Evolutionary conservation across 306 rosid species (phyloP).

Genomic region (Castanopsis chinensis): DNA sequence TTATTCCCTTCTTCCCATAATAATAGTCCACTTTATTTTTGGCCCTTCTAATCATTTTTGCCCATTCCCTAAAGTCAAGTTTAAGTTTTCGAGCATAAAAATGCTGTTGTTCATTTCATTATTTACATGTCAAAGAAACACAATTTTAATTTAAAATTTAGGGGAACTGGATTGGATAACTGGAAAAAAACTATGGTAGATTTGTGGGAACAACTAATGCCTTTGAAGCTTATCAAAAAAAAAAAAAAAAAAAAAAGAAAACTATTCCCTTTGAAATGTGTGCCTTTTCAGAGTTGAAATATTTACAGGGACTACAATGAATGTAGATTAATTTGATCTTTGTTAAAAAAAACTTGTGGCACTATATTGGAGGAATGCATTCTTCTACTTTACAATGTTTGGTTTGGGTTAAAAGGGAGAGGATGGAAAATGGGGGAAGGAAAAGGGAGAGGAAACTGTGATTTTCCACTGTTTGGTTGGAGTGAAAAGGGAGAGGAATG

Average conservation of each 20-base stretch:
- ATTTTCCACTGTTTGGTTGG: too few species aligned
- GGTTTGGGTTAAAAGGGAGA: too few species aligned
- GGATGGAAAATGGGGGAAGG: too few species aligned
- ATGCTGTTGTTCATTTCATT: background rate
- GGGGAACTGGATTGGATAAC: too few species aligned
- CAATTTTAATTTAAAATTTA: background rate
- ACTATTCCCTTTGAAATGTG: background rate
- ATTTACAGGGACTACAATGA: background rate
- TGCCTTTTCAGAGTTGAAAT: background rate
- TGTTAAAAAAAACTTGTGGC: background rate
- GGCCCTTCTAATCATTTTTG: background rate
- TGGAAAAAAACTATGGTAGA: too few species aligned
- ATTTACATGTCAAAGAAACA: background rate
- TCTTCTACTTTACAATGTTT: background rate
- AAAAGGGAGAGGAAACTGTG: too few species aligned
- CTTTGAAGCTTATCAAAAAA: background rate
- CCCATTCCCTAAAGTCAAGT: background rate
- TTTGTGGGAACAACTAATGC: background rate
- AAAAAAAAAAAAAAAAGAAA: background rate
- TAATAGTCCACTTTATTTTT: background rate
- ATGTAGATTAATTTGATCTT: background rate
- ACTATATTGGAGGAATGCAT: background rate
- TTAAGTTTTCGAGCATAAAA: background rate
- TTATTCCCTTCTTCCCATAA: background rate
- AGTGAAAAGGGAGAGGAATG: too few species aligned